Evolutionary conservation across 768 basidiomycete genomes (phyloP).

Genomic region (Tulasnella sp.): DNA sequence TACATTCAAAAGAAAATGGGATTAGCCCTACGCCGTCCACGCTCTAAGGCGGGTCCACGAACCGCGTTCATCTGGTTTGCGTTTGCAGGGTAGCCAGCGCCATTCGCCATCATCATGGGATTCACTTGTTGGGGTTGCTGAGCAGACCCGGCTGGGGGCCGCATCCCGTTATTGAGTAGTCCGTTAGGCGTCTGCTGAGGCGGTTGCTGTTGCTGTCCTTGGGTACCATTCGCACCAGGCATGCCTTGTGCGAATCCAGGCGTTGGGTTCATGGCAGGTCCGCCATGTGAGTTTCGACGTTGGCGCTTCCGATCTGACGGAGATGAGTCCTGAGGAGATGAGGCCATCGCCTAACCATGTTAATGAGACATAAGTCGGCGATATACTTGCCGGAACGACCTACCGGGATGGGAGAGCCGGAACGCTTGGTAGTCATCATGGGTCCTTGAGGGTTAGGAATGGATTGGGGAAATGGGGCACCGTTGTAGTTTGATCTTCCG

Average conservation of each 20-base stretch:
- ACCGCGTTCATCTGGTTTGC: background rate
- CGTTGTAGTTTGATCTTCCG: background rate
- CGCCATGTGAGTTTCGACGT: background rate
- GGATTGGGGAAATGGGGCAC: background rate
- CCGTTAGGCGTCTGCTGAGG: background rate
- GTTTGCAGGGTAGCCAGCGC: background rate
- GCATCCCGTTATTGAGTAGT: background rate
- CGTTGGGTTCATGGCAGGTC: background rate
- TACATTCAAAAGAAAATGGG: background rate
- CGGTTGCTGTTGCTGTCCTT: background rate
- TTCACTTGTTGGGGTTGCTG: background rate
- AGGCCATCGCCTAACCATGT: background rate
- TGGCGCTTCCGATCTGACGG: constrained; percentile 4
- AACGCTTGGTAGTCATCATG: background rate
- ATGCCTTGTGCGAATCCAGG: background rate
- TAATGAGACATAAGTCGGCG: background rate
- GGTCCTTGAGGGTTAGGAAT: background rate
- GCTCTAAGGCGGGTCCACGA: background rate
- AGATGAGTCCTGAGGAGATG: constrained; percentile 4
- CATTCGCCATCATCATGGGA: constrained; percentile 4
- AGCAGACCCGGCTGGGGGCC: background rate
- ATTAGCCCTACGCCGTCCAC: background rate
- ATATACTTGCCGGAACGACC: background rate
- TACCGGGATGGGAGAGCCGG: constrained; percentile 1
- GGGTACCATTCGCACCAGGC: background rate